These are phyloP conservation scores for Waltiozyma sp. DNA, from an alignment of 1,139 yeast species.

Conservation along the genomic window DNA sequence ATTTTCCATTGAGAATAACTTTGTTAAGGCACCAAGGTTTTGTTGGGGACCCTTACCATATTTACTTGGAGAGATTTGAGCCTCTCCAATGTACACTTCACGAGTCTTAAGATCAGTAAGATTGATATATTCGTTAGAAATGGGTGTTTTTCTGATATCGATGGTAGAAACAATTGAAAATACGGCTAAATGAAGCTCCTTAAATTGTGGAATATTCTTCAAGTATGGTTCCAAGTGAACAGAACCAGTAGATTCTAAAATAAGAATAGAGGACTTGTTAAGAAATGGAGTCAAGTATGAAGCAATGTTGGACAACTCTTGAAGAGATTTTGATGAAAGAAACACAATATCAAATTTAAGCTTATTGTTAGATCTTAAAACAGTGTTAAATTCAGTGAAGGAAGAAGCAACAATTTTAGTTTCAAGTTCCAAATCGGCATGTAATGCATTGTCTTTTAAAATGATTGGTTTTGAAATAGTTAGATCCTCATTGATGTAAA, in stretches of 20 bases:
- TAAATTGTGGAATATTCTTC: conserved; percentile 21
- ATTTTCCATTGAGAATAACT: conserved; percentile 23
- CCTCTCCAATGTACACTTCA: conserved; percentile 14
- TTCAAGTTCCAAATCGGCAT: background rate
- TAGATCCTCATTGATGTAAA: conserved; percentile 9
- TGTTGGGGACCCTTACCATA: conserved; percentile 10
- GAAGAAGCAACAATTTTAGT: background rate
- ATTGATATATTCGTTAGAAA: conserved; percentile 6
- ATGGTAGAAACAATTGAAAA: conserved; percentile 56
- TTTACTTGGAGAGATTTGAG: conserved; percentile 11
- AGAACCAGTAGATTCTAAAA: conserved; percentile 62
- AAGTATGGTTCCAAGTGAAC: conserved; percentile 64
- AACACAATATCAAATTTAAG: conserved; percentile 39
- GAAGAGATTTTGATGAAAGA: conserved; percentile 33
- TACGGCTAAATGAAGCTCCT: conserved; percentile 23
- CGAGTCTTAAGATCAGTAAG: conserved; percentile 5
- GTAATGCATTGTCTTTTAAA: conserved; percentile 5
- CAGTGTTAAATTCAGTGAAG: conserved; percentile 5
- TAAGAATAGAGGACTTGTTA: conserved; percentile 33
- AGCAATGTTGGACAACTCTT: conserved; percentile 32
- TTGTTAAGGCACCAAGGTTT: conserved; percentile 14
- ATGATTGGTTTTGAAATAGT: conserved; percentile 1
- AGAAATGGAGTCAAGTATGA: conserved; percentile 25
- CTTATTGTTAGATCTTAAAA: conserved; percentile 1
- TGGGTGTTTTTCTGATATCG: conserved; percentile 34